Base-by-base conservation (phyloP, 176 grass and related monocot genomes). In the Oryza coarctata region DNA sequence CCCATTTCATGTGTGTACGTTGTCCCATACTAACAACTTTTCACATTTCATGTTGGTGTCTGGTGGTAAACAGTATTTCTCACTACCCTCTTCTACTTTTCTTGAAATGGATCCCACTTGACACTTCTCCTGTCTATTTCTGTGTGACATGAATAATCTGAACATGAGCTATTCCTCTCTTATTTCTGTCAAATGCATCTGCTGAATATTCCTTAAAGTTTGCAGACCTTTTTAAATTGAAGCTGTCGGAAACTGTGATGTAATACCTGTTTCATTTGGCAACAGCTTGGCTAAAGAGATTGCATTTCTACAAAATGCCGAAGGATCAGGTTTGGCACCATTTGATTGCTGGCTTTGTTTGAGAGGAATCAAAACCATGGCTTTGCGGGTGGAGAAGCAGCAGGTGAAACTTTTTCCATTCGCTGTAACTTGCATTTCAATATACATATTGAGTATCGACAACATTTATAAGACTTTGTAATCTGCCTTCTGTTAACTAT, bases 261-360 rank as follows among this genome's bases (percentile, higher is more conserved):
- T 80, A 65, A 84, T 73, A 76, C 4, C 18, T 74, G 1, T 78
- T 73, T 62, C 30, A 50, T 68, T 55, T 39, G 18, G 35, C 77
- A 63, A 69, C 87, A 98, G 95, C 29, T 89, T 98, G 93, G 92
- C 87, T 23, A 93, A 91, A 84, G 95, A 98, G 76, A 71, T 98
- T 79, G 95, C 90, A 38, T 98, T 98, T 68, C 86, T 98, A 44
- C 95, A 98, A 91, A 98, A 98, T 66, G 95, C 92, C 0, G 95
- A 95, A 98, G 95, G 95, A 47, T 77, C 90, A 61, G 95, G 92
- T 70, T 79, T 98, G 75, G 88, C 93, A 39, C 89, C 93, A 79
- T 98, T 98, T 91, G 95, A 93, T 86, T 94, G 86, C 76, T 94
- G 92, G 90, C 92, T 94, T 82, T 98, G 96, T 58, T 86, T 93